Conservation (phyloP, 2,329 filamentous ascomycete genomes). For the Furcasterigmium furcatum region DNA sequence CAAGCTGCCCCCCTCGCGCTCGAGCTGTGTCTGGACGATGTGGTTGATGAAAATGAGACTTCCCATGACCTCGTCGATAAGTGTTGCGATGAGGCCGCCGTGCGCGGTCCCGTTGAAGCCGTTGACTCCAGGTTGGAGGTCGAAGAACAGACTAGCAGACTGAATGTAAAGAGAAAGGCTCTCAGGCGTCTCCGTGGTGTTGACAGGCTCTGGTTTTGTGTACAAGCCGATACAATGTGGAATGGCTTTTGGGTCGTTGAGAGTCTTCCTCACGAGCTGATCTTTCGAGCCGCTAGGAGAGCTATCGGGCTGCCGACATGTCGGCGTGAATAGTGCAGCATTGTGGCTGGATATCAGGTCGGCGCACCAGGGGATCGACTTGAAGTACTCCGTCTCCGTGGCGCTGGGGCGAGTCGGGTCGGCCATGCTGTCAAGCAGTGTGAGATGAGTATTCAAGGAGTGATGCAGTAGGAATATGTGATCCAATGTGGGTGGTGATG, state of each 20-base stretch:
- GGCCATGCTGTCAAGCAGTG: constrained; percentile 30
- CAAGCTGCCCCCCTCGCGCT: constrained; percentile 5
- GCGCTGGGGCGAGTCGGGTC: constrained; percentile 38
- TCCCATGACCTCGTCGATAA: constrained; percentile 25
- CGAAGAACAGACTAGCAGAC: constrained; percentile 15
- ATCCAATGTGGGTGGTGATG: no score
- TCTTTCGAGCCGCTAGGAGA: constrained; percentile 1
- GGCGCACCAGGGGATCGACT: constrained; percentile 7
- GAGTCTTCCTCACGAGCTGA: constrained; percentile 10
- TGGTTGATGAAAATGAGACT: constrained; percentile 17
- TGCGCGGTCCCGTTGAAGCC: constrained; percentile 20
- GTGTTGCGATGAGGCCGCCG: constrained; percentile 17
- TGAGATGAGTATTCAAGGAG: no score
- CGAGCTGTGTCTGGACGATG: constrained; percentile 6
- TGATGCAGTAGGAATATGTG: no score
- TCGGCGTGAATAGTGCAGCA: constrained; percentile 2
- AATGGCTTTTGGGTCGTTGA: constrained; percentile 11
- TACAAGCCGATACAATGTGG: constrained; percentile 18
- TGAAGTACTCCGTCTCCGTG: constrained; percentile 31
- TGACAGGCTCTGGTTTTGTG: constrained; percentile 4
- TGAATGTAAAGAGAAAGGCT: background rate
- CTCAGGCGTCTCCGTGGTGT: background rate
- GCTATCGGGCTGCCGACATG: background rate
- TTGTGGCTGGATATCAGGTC: constrained; percentile 3
- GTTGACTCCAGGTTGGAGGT: constrained; percentile 16